Percentiles rank a stretch among this genome's conserved stretches.
Conservation (phyloP, 768 basidiomycete species). For the Leccinum barrowsii region DNA sequence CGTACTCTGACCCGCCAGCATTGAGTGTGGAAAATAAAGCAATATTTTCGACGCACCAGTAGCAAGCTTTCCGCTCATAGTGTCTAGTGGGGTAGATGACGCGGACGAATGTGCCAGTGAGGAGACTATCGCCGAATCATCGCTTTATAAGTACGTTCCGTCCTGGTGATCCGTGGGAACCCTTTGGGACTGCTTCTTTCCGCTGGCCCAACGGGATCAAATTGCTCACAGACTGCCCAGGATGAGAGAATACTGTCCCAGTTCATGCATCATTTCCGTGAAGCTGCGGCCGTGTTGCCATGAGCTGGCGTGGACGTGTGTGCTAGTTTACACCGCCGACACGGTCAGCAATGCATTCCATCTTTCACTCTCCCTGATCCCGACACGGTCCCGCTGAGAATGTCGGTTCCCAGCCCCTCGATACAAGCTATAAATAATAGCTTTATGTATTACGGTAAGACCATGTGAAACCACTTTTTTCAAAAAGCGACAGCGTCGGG, state of each 20-base stretch:
- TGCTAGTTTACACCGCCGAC: conserved; percentile 1
- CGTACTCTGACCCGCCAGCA: conserved; percentile 57
- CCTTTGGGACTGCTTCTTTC: neutral
- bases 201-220: conserved; percentile 3
- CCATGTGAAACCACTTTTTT: neutral
- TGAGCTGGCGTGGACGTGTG: conserved; percentile 3
- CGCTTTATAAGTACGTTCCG: neutral
- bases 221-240: conserved; percentile 6
- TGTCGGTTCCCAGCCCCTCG: neutral
- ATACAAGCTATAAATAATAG: neutral
- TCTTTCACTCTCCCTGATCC: neutral
- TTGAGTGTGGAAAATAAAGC: neutral
- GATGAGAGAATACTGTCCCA: conserved; percentile 20
- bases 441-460: neutral
- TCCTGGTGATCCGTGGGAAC: conserved; percentile 23
- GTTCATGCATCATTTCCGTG: neutral
- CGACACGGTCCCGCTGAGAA: conserved; percentile 1
- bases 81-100: conserved; percentile 8
- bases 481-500: neutral
- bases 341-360: conserved; percentile 5
- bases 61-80: conserved; percentile 64
- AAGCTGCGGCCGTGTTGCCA: conserved; percentile 6
- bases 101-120: conserved; percentile 1
- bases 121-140: neutral
- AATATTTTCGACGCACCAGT: conserved; percentile 39